Evolutionary conservation across 306 rosid species (phyloP).

Genomic region (Oemleria cerasiformis): DNA sequence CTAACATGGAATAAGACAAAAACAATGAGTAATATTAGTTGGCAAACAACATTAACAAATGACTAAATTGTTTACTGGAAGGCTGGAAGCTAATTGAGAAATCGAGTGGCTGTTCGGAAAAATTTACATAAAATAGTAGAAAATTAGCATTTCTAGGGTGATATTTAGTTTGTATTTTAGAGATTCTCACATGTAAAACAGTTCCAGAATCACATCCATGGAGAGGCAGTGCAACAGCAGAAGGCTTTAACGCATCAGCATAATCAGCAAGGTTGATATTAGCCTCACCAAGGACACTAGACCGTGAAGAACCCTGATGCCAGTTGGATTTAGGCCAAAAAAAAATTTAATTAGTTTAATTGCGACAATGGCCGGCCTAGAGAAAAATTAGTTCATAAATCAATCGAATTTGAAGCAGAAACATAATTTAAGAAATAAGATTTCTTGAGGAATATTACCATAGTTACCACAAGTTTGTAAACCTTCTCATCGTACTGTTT

Average conservation of each 20-base stretch:
- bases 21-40: background rate
- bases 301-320: conserved; percentile 85
- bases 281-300: conserved; percentile 94
- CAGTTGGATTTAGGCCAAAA: conserved; percentile 35
- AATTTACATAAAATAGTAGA: conserved; percentile 14
- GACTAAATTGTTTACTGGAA: conserved; percentile 20
- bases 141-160: conserved; percentile 6
- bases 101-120: conserved; percentile 9
- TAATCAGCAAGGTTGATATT: conserved; percentile 84
- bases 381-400: background rate
- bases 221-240: conserved; percentile 62
- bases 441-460: conserved; percentile 55
- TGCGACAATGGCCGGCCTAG: conserved; percentile 9
- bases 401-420: conserved; percentile 1
- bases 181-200: conserved; percentile 75
- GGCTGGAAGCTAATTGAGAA: conserved; percentile 13
- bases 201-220: conserved; percentile 83
- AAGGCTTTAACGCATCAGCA: conserved; percentile 91
- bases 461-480: conserved; percentile 83
- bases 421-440: background rate
- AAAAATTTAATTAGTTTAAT: conserved; percentile 32
- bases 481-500: conserved; percentile 82
- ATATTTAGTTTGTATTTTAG: conserved; percentile 17
- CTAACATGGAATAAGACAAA: conserved; percentile 56
- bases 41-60: conserved; percentile 14